phyloP scores from a whole-genome alignment of 805 yeast genomes.

The Clavispora fructus region DNA sequence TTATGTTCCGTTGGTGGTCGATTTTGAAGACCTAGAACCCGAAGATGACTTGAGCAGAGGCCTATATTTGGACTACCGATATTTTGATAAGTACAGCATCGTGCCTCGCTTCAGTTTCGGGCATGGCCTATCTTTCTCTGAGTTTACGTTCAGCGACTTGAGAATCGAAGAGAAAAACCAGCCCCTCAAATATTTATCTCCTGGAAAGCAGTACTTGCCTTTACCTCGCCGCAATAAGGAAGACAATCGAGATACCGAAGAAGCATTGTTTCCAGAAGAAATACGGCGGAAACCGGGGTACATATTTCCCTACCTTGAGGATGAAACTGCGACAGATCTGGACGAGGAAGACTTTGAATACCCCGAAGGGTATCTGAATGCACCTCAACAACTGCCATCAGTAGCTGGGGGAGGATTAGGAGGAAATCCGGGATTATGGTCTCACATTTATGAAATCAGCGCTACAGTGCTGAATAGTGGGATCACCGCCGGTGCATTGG shows the following conservation, averaged over 20 bases:
- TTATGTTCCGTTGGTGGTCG: conserved; percentile 43
- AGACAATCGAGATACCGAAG: conserved; percentile 49
- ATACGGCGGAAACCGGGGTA: conserved; percentile 50
- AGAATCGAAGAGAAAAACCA: conserved; percentile 37
- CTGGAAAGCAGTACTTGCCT: conserved; percentile 43
- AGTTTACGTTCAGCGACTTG: conserved; percentile 31
- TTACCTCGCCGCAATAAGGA: conserved; percentile 38
- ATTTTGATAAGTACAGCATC: conserved; percentile 51
- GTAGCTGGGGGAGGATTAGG: conserved; percentile 50
- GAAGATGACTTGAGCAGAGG: conserved; percentile 45
- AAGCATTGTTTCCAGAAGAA: conserved; percentile 49
- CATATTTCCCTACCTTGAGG: conserved; percentile 50
- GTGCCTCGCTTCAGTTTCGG: conserved; percentile 60
- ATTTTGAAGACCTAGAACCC: conserved; percentile 25
- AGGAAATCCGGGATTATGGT: conserved; percentile 60
- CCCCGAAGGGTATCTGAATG: conserved; percentile 34
- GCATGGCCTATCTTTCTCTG: conserved; percentile 53
- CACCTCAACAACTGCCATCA: conserved; percentile 31
- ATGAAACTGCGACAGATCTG: conserved; percentile 26
- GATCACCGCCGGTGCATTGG: conserved; percentile 40
- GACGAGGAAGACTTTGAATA: conserved; percentile 38
- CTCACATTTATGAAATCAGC: conserved; percentile 40
- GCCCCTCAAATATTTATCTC: conserved; percentile 42
- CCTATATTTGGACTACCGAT: conserved; percentile 50
- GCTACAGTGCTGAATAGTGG: conserved; percentile 48